Conservation (phyloP, 768 basidiomycete species). For the Pluteus cervinus region DNA sequence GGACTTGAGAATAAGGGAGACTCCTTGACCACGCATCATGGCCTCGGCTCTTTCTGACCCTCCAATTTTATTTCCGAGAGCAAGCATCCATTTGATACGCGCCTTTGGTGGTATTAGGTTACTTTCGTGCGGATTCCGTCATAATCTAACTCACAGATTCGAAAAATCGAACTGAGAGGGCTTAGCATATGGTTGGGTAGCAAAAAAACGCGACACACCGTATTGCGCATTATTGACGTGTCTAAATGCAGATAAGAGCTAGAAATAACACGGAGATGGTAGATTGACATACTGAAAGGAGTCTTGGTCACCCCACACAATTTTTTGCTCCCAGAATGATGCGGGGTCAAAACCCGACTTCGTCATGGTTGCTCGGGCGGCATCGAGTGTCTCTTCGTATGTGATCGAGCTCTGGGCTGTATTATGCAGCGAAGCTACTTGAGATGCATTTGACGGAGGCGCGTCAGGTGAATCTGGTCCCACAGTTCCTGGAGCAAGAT, state of each 20-base stretch:
- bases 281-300: conserved; percentile 57
- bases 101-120: conserved; percentile 34
- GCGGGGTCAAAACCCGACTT: conserved; percentile 48
- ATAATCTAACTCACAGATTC: conserved; percentile 1
- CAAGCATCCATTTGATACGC: conserved; percentile 62
- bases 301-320: conserved; percentile 81
- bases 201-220: conserved; percentile 3
- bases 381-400: conserved; percentile 23
- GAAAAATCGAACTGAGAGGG: conserved; percentile 4
- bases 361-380: conserved; percentile 37
- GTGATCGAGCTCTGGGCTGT: too few species aligned
- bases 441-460: conserved; percentile 12
- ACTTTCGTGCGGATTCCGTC: conserved; percentile 4
- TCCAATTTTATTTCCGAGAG: conserved; percentile 52
- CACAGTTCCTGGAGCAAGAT: conserved; percentile 50
- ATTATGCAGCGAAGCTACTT: conserved; percentile 9
- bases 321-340: conserved; percentile 73
- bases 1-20: conserved; percentile 73
- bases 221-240: conserved; percentile 8
- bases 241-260: neutral
- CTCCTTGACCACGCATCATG: conserved; percentile 56
- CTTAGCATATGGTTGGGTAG: neutral
- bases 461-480: conserved; percentile 60
- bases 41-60: conserved; percentile 48
- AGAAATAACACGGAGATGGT: conserved; percentile 2